Conservation (phyloP, 257 asterid species). For the Nemophila menziesii region DNA sequence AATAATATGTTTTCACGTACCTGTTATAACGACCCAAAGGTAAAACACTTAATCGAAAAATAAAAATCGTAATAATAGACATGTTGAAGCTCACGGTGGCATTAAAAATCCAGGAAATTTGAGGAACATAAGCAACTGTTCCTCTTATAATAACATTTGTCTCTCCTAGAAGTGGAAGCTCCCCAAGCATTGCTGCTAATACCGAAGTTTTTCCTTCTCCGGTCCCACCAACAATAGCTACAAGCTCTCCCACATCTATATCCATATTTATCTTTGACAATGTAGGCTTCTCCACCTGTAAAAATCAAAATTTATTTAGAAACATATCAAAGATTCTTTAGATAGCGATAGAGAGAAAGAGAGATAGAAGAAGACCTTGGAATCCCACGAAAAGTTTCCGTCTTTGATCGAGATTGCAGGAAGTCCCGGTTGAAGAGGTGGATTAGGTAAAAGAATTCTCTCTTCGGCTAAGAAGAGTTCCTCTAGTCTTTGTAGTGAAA, state of each 20-base stretch:
- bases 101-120: constrained; percentile 87
- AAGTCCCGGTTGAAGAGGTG: constrained; percentile 50
- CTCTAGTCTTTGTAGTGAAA: constrained; percentile 72
- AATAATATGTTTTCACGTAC: constrained; percentile 74
- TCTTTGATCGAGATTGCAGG: constrained; percentile 72
- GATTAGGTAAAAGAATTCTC: constrained; percentile 66
- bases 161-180: constrained; percentile 66
- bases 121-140: constrained; percentile 86
- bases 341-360: not conserved
- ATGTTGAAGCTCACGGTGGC: constrained; percentile 56
- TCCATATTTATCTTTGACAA: constrained; percentile 63
- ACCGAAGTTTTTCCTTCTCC: constrained; percentile 96
- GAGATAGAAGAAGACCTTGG: constrained; percentile 43
- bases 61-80: not conserved
- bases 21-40: constrained; percentile 20
- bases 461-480: constrained; percentile 76
- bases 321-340: too few relatives aligned
- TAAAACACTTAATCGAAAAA: too few relatives aligned
- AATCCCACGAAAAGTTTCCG: constrained; percentile 72
- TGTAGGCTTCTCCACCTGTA: constrained; percentile 60
- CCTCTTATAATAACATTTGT: constrained; percentile 60
- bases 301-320: too few relatives aligned
- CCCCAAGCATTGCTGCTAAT: constrained; percentile 81
- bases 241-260: constrained; percentile 68
- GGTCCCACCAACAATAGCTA: constrained; percentile 86